phyloP scores from a whole-genome alignment of 805 yeast species.

The Suhomyces sp. region DNA sequence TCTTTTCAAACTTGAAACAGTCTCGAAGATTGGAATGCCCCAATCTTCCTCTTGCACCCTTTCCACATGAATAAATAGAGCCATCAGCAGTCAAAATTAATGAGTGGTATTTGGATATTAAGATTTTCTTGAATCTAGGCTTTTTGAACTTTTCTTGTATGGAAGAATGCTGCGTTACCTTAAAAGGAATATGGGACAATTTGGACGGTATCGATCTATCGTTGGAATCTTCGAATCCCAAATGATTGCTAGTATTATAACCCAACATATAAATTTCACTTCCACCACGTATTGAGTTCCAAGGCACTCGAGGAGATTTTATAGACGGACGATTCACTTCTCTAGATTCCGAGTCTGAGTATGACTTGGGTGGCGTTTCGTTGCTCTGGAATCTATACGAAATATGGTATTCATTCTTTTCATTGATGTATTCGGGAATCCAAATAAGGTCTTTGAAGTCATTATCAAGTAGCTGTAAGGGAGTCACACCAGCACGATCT shows the following conservation, averaged over 20 bases:
- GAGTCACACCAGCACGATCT: conserved; percentile 71
- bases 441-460: conserved; percentile 44
- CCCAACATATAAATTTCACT: conserved; percentile 62
- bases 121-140: conserved; percentile 48
- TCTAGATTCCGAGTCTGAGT: not conserved
- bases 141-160: conserved; percentile 17
- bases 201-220: conserved; percentile 42
- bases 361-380: not conserved
- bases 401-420: conserved; percentile 29
- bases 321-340: conserved; percentile 5
- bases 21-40: conserved; percentile 49
- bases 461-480: conserved; percentile 61
- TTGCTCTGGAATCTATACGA: conserved; percentile 17
- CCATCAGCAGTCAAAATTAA: conserved; percentile 55
- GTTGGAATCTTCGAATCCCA: conserved; percentile 65
- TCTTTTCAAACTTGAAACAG: conserved; percentile 42
- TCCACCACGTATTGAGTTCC: conserved; percentile 50
- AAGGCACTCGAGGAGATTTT: conserved; percentile 20
- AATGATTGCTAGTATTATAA: conserved; percentile 55
- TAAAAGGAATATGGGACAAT: conserved; percentile 30
- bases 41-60: conserved; percentile 67
- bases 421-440: conserved; percentile 42
- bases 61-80: conserved; percentile 60
- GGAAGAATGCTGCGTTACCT: conserved; percentile 4
- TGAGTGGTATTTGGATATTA: conserved; percentile 65